These are phyloP conservation scores for Brassica napus DNA, from an alignment of 345 rosid species.

Conservation along the genomic window DNA sequence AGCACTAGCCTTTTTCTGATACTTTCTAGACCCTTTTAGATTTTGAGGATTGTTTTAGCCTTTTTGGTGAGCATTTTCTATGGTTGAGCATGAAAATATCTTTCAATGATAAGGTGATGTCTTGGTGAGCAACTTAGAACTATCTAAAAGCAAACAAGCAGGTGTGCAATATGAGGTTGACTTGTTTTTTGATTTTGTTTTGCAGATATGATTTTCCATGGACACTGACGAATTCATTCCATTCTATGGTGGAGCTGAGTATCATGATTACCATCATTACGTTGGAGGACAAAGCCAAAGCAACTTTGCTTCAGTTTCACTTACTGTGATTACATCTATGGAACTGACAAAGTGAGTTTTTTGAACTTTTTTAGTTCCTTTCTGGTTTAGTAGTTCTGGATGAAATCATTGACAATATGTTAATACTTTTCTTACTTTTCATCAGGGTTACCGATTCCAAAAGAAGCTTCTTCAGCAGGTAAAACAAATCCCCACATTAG, in stretches of 20 bases:
- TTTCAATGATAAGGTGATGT: background rate
- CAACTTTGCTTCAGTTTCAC: conserved; percentile 90
- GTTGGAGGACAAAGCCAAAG: conserved; percentile 93
- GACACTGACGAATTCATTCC: conserved; percentile 70
- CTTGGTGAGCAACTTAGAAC: background rate
- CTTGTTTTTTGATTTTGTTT: background rate
- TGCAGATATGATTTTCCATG: conserved; percentile 77
- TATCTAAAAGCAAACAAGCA: background rate
- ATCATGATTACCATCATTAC: conserved; percentile 89
- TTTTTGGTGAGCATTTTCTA: background rate
- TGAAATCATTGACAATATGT: conserved; percentile 17
- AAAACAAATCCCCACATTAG: conserved; percentile 13
- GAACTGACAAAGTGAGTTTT: conserved; percentile 73
- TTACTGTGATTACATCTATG: conserved; percentile 79
- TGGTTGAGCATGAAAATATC: background rate
- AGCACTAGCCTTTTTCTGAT: conserved; percentile 26
- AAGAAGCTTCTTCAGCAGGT: conserved; percentile 80
- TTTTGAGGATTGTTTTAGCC: conserved; percentile 10
- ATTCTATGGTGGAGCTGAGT: conserved; percentile 85
- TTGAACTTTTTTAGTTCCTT: background rate
- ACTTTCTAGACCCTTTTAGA: conserved; percentile 8
- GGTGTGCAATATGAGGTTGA: background rate
- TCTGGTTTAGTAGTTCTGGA: background rate
- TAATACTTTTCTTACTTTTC: conserved; percentile 9
- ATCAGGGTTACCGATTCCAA: conserved; percentile 86